phyloP scores from a whole-genome alignment of 73 alveolate genomes.

The Paramecium sexaurelia region DNA sequence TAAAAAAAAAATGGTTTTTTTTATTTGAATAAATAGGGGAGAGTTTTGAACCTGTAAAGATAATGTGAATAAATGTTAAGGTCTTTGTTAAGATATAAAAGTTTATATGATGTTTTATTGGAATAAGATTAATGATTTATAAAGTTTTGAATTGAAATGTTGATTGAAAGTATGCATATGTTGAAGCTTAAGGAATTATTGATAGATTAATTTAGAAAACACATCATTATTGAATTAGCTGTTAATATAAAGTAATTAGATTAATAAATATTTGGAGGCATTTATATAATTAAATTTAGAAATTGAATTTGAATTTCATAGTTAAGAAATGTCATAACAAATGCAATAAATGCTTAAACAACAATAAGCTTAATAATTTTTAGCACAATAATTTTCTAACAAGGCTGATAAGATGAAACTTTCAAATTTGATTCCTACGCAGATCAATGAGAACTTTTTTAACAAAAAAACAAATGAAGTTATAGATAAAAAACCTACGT shows the following conservation, averaged over 20 bases:
- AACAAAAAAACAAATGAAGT: not conserved
- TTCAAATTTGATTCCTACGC: not conserved
- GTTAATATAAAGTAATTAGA: not conserved
- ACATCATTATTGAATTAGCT: not conserved
- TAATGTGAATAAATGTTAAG: too few species aligned
- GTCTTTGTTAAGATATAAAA: too few species aligned
- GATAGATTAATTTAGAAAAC: not conserved
- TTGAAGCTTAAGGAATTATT: not conserved
- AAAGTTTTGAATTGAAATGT: too few species aligned
- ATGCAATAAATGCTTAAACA: not conserved
- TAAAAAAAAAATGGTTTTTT: too few species aligned
- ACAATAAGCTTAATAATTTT: slow-evolving; percentile 27
- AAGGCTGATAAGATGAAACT: slow-evolving; percentile 5
- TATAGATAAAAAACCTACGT: not conserved
- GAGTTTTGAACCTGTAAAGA: too few species aligned
- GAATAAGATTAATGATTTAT: too few species aligned
- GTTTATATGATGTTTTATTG: too few species aligned
- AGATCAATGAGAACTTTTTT: not conserved
- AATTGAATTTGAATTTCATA: slow-evolving; percentile 47
- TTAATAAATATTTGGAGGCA: slow-evolving; percentile 39
- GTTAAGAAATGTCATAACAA: slow-evolving; percentile 16
- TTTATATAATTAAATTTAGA: slow-evolving; percentile 26
- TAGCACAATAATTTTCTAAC: slow-evolving; percentile 3
- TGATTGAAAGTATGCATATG: not conserved
- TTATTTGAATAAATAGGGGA: too few species aligned